Base-by-base conservation (phyloP, 2,329 filamentous ascomycete genomes). In the Fusarium devonianum region DNA sequence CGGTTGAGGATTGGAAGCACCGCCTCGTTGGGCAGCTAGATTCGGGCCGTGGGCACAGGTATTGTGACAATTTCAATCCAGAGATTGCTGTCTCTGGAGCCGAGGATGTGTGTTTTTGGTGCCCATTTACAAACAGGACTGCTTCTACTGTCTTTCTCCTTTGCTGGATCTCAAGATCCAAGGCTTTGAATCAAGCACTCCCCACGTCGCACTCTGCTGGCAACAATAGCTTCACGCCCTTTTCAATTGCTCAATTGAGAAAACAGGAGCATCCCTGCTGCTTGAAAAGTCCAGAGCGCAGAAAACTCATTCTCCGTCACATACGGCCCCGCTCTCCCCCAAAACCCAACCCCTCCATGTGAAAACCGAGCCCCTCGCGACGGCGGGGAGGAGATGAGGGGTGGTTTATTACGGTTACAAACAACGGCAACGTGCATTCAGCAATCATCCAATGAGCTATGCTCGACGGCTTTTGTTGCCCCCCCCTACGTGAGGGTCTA, bases 21-120 rank as follows among this genome's bases (percentile, higher is more conserved):
- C 43, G 19, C 32, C 30, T 56, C 41, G 25, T 44, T 40, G 39
- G 32, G 50, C 60, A 58, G 53, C 49, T 60, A 64, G 43, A 64
- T 57, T 64, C 61, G 61, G 56, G 53, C 61, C 62, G 61, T 49
- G 45, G 48, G 49, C 56, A 63, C 46, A 43, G 56, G 44, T 60
- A 43, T 32, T 36, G 28, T 37, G 41, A 34, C 22, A 38, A 56
- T 53, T 57, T 50, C 43, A 45, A 47, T 54, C 47, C 40, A 6
- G 18, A 16, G n/a, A n/a, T n/a, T 29, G n/a, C 12, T 14, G 10
- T 3, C 4, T 29, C 5, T 29, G 7, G 25, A n/a, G n/a, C n/a
- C n/a, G n/a, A n/a, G n/a, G n/a, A n/a, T n/a, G n/a, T n/a, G n/a
- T n/a, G n/a, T n/a, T n/a, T n/a, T n/a, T n/a, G n/a, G n/a, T n/a